A percentile compares a stretch with the other conserved stretches of the same genome.
Evolutionary conservation across 1,139 yeast species (phyloP).

Genomic region (Diutina sp.): DNA sequence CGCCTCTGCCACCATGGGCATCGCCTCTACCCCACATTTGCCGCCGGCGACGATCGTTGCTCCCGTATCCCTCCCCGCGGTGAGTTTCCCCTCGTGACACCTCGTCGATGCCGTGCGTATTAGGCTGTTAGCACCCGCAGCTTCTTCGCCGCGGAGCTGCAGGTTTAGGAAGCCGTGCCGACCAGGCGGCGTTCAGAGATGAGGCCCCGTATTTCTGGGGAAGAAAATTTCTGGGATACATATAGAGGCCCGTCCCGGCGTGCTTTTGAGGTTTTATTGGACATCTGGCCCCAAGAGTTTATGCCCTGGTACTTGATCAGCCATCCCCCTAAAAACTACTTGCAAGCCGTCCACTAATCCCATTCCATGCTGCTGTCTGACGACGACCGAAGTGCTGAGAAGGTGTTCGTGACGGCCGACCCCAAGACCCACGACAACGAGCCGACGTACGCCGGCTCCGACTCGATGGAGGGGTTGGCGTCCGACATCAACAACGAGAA

Average conservation of each 20-base stretch:
- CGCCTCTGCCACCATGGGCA: not conserved
- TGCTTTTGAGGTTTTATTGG: too few relatives aligned
- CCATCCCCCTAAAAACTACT: not conserved
- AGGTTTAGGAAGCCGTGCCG: not conserved
- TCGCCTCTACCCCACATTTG: not conserved
- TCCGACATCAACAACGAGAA: not conserved
- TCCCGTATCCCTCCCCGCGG: not conserved
- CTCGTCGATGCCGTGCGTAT: not conserved
- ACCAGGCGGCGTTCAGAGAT: not conserved
- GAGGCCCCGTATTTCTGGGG: not conserved
- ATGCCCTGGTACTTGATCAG: conserved; percentile 1
- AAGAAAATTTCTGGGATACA: not conserved
- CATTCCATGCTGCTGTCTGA: not conserved
- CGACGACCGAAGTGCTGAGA: not conserved
- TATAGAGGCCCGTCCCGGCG: not conserved
- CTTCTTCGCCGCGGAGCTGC: not conserved
- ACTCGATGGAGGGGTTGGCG: not conserved
- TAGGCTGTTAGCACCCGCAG: not conserved
- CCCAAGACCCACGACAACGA: not conserved
- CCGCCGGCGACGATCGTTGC: not conserved
- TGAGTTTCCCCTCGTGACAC: not conserved
- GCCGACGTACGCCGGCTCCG: not conserved
- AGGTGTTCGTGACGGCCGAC: not conserved
- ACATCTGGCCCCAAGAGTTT: not conserved
- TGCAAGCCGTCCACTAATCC: not conserved